Base-by-base conservation (phyloP, 1,139 yeast species). In the Keqinozyma sinolaborantium region DNA sequence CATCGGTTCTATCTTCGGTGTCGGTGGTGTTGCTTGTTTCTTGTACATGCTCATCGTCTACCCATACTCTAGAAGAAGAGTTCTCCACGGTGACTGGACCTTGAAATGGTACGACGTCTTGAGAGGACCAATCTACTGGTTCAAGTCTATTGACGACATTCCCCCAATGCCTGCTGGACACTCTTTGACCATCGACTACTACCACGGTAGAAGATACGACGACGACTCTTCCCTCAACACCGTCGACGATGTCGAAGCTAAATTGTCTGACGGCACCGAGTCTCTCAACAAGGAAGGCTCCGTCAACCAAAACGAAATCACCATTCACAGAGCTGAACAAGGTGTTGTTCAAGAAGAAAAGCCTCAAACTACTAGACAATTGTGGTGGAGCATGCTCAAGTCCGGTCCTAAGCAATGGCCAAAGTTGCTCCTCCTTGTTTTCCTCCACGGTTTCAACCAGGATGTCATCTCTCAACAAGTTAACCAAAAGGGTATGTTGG, bases 161-260 rank as follows among this genome's bases (percentile, higher is more conserved):
- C 83, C 86, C 32, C 86, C 86, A 42, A 70, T 74, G 48, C 87
- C 88, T 26, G 73, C 65, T 39, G 82, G 82, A 14, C 71, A 67
- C 33, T 44, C 56, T 26, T 59, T 78, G 36, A 73, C 77, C 26
- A 70, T 76, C 36, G 87, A 81, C 55, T 81, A 78, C 60, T 81
- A 82, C 51, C 62, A 57, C 32, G 87, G 86, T 40, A 74, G 81
- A 61, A 69, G 83, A 45, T 48, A 57, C 25, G 41, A 33, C 10
- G 40, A 20, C 25, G 38, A 31, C 23, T 10, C 24, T 16, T 26
- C 20, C n/a, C 29, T 25, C 24, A 32, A 32, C 18, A 40, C 35
- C n/a, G 43, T 34, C 12, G 38, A 39, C 30, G 58, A 46, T 30
- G 48, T 36, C 25, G 48, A 39, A 35, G 42, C 33, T 21, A 30